Evolutionary conservation across 495 filamentous ascomycete species (phyloP).

Genomic region (Niebla homalea): DNA sequence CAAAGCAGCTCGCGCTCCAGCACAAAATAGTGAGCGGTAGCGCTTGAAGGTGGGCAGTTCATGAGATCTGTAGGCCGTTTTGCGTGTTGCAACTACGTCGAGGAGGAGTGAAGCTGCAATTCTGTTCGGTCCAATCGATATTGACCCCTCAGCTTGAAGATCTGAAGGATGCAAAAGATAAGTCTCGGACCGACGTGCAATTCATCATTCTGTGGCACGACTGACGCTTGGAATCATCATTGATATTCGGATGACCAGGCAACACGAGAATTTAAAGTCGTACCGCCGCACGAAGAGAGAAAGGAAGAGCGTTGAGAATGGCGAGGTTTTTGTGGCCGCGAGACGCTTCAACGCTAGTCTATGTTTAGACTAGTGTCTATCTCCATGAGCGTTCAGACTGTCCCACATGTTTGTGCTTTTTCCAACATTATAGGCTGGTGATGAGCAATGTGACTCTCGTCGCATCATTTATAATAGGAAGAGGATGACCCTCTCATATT

Average conservation of each 20-base stretch:
- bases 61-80: no score
- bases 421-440: constrained; percentile 28
- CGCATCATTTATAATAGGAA: constrained; percentile 44
- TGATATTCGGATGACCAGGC: constrained; percentile 32
- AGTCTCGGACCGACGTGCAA: constrained; percentile 38
- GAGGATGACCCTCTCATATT: constrained; percentile 38
- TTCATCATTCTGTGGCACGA: constrained; percentile 47
- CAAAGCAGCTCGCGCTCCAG: no score
- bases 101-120: no score
- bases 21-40: no score
- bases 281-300: constrained; percentile 49
- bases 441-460: constrained; percentile 28
- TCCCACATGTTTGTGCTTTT: background rate
- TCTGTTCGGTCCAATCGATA: background rate
- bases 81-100: no score
- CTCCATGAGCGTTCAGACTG: background rate
- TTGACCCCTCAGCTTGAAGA: constrained; percentile 9
- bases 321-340: background rate
- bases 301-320: constrained; percentile 26
- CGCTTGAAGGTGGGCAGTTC: no score
- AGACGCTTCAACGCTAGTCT: background rate
- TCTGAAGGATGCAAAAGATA: background rate
- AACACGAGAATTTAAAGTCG: constrained; percentile 40
- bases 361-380: background rate
- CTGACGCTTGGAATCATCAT: constrained; percentile 45